Conservation (phyloP, 495 filamentous ascomycete species). For the Annulohypoxylon stygium region DNA sequence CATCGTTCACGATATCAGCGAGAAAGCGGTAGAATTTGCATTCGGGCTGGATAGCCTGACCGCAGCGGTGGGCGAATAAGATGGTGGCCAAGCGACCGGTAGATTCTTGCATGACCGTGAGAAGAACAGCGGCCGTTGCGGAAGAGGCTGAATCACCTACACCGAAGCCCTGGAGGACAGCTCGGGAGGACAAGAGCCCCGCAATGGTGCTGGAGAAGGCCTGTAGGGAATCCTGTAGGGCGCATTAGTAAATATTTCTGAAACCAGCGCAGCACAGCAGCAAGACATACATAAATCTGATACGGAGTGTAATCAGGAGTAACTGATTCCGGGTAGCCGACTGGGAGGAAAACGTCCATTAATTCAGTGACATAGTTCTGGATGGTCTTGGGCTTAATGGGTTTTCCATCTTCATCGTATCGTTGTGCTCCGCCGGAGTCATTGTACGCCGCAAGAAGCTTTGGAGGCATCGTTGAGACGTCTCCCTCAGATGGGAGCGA, state of each 20-base stretch:
- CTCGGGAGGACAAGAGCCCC: slow-evolving; percentile 85
- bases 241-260: slow-evolving; percentile 9
- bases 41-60: slow-evolving; percentile 90
- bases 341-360: slow-evolving; percentile 87
- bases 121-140: slow-evolving; percentile 86
- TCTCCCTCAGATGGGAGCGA: not conserved
- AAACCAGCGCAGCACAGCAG: not conserved
- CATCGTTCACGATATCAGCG: slow-evolving; percentile 94
- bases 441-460: slow-evolving; percentile 31
- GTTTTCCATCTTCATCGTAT: slow-evolving; percentile 38
- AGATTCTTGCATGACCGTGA: slow-evolving; percentile 87
- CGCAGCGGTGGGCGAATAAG: slow-evolving; percentile 86
- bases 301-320: slow-evolving; percentile 88
- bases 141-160: slow-evolving; percentile 89
- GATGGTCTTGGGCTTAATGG: slow-evolving; percentile 11
- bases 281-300: slow-evolving; percentile 58
- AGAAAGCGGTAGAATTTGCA: slow-evolving; percentile 93
- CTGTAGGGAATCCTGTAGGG: slow-evolving; percentile 81
- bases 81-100: slow-evolving; percentile 91
- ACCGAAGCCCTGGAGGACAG: slow-evolving; percentile 91
- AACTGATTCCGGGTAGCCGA: slow-evolving; percentile 92
- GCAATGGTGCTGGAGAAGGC: slow-evolving; percentile 96
- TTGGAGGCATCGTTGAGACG: slow-evolving; percentile 13
- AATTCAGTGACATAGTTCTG: slow-evolving; percentile 52
- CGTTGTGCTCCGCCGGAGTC: slow-evolving; percentile 32